Percentiles rank a stretch among this genome's conserved stretches.
Evolutionary conservation across 2,329 filamentous ascomycete species (phyloP).

Genomic region (Fusarium anguioides): DNA sequence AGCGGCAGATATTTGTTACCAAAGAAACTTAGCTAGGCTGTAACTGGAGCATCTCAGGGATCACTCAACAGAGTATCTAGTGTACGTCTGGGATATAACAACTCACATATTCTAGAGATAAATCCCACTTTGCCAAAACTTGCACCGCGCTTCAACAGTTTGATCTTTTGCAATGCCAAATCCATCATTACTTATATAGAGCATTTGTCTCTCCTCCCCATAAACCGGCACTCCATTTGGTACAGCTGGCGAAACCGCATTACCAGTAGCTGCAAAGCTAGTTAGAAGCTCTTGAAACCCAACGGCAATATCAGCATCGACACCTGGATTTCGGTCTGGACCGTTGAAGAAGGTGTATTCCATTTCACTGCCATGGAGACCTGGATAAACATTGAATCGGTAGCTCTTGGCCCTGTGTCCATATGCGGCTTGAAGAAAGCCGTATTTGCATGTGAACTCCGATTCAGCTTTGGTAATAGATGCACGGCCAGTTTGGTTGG

Average conservation of each 20-base stretch:
- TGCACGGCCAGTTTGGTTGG: not conserved
- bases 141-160: not conserved
- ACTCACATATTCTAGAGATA: not conserved
- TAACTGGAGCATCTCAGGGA: no score
- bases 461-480: not conserved
- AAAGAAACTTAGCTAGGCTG: no score
- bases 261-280: not conserved
- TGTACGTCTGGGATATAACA: no score
- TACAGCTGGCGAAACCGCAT: not conserved
- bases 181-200: not conserved
- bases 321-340: not conserved
- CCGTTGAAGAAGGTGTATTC: not conserved
- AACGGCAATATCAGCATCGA: not conserved
- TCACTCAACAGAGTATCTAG: no score
- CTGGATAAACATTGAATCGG: not conserved
- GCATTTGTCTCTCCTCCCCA: not conserved
- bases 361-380: not conserved
- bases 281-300: not conserved
- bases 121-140: not conserved
- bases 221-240: not conserved
- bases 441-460: not conserved
- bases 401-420: not conserved
- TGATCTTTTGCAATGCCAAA: not conserved
- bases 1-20: no score
- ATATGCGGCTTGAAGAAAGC: not conserved